Evolutionary conservation across 75 land plant species (phyloP).

Genomic region (Adiantum capillusveneris): DNA sequence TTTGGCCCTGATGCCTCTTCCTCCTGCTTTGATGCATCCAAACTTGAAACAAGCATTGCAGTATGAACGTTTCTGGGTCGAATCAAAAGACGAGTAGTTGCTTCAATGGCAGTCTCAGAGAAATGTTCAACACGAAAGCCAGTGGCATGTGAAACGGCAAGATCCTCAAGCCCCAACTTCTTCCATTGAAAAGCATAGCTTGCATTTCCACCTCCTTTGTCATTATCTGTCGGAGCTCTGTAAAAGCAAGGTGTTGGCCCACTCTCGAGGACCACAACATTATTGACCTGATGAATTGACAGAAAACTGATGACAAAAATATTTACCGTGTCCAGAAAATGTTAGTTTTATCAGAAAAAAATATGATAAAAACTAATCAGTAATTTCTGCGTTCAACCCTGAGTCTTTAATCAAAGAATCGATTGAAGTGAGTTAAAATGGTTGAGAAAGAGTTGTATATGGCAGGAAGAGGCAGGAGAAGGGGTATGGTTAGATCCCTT

Average conservation of each 20-base stretch:
- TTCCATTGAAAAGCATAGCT: slow-evolving; percentile 78
- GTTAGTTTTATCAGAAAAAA: too few relatives aligned
- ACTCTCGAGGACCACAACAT: slow-evolving; percentile 30
- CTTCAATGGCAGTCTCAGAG: slow-evolving; percentile 31
- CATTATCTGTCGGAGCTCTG: slow-evolving; percentile 97
- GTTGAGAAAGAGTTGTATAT: too few relatives aligned
- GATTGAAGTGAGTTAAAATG: too few relatives aligned
- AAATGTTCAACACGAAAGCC: slow-evolving; percentile 31
- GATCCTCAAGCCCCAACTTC: slow-evolving; percentile 37
- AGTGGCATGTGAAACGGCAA: slow-evolving; percentile 23
- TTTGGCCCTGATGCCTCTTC: too few relatives aligned
- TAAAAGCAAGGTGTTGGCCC: slow-evolving; percentile 90
- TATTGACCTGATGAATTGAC: slow-evolving; percentile 68
- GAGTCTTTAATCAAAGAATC: too few relatives aligned
- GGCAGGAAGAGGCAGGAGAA: too few relatives aligned
- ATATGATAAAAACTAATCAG: too few relatives aligned
- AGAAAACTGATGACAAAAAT: too few relatives aligned
- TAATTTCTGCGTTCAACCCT: too few relatives aligned
- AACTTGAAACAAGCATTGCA: slow-evolving; percentile 9
- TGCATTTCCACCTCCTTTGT: slow-evolving; percentile 70
- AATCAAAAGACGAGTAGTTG: slow-evolving; percentile 32
- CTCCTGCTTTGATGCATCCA: too few relatives aligned
- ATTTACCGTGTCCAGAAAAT: too few relatives aligned
- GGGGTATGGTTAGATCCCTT: too few relatives aligned
- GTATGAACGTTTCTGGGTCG: slow-evolving; percentile 36